Evolutionary conservation across 805 yeast species (phyloP), one percentile per base, ranked within the genome.

Genomic region (Candida suzukii): DNA sequence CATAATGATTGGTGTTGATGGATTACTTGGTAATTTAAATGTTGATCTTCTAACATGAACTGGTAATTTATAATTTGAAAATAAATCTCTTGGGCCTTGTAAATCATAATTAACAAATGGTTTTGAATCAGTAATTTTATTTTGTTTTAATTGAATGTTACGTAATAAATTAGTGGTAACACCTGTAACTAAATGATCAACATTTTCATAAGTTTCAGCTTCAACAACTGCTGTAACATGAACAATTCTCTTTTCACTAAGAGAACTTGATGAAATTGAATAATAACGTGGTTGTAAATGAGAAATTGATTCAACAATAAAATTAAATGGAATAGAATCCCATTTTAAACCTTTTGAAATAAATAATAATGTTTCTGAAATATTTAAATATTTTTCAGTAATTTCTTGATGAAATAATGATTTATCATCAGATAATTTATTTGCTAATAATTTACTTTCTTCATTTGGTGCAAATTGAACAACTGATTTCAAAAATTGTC

Each of bases 161-260:
- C 83, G 78, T 47, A 91, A 73, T 58, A 91, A 75, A 63, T 91
- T 91, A 10, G 98, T 91, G 22, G 95, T 80, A 28, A 93, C 97
- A 61, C 98, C 98, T 30, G 83, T 72, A 35, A 83, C 73, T n/a
- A 52, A 53, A 42, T 66, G 71, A 35, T 57, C 59, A 27, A 49
- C 49, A 28, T 56, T 59, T 16, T 52, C 51, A 26, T 64, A 50
- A 19, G 50, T 46, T 41, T 71, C 73, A 38, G 80, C 75, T 67
- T 93, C 98, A 34, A 91, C 96, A 40, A 90, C 95, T 2, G 96
- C 96, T 17, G 98, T 93, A 45, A 90, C 71, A 51, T 87, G 88
- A 44, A 90, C 73, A 17, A 74, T 72, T 40, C 80, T 73, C 59
- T 87, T 87, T 55, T 87, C 93, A 42, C 79, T 72, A 40, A 78